Evolutionary conservation across 2,329 filamentous ascomycete genomes (phyloP).

Genomic region (Seiridium unicorne): DNA sequence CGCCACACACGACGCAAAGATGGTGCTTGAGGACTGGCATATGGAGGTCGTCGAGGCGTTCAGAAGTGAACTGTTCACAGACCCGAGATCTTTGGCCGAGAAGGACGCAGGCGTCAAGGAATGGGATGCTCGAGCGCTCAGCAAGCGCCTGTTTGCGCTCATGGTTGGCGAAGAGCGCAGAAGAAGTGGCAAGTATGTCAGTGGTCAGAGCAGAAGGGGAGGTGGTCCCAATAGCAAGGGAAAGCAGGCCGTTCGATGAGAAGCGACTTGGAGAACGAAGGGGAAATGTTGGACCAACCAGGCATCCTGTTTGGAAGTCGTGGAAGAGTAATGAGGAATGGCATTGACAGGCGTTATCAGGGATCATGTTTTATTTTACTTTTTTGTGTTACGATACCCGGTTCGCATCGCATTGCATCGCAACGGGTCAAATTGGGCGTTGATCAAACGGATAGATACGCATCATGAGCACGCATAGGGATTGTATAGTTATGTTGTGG

Average conservation of each 20-base stretch:
- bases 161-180: constrained; percentile 49
- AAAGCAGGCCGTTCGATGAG: not conserved
- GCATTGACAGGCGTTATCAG: not conserved
- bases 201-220: not conserved
- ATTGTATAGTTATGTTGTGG: not conserved
- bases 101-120: not conserved
- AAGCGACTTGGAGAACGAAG: too few relatives aligned
- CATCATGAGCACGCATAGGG: not conserved
- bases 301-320: too few relatives aligned
- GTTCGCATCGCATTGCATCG: not conserved
- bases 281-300: too few relatives aligned
- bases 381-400: not conserved
- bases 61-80: constrained; percentile 36
- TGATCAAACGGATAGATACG: not conserved
- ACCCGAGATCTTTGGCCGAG: not conserved
- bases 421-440: not conserved
- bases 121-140: constrained; percentile 49
- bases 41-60: constrained; percentile 58
- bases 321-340: not conserved
- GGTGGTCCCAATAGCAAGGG: not conserved
- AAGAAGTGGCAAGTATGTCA: constrained; percentile 14
- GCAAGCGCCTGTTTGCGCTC: constrained; percentile 53
- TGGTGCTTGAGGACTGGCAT: constrained; percentile 55
- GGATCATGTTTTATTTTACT: not conserved
- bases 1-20: constrained; percentile 40